Conservation (phyloP, 83 land plant genomes). For the Diphasiastrum complanatum region DNA sequence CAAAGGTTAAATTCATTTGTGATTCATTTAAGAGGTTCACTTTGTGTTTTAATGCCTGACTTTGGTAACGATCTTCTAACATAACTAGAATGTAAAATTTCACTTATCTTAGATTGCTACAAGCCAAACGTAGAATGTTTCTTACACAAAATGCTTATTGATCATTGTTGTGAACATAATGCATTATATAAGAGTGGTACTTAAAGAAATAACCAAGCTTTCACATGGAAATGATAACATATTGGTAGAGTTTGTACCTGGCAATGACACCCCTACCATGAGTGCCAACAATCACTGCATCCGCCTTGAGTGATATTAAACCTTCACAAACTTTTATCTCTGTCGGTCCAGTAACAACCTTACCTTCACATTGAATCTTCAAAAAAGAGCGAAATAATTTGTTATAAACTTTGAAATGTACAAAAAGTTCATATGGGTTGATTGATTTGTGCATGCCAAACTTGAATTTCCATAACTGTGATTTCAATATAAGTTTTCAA, state of each 20-base stretch:
- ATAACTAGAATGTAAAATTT: too few species aligned
- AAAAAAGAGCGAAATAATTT: background rate
- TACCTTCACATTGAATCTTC: constrained; percentile 40
- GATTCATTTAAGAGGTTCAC: too few species aligned
- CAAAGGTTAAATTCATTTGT: too few species aligned
- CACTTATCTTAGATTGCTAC: too few species aligned
- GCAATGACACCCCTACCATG: constrained; percentile 31
- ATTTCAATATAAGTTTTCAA: too few species aligned
- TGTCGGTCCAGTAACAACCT: constrained; percentile 41
- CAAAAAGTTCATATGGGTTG: too few species aligned
- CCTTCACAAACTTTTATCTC: constrained; percentile 38
- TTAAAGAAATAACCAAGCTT: background rate
- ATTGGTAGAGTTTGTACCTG: constrained; percentile 20
- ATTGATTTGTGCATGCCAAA: too few species aligned
- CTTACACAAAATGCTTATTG: too few species aligned
- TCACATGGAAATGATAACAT: background rate
- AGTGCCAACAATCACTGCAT: constrained; percentile 34
- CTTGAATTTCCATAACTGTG: too few species aligned
- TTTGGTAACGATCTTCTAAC: too few species aligned
- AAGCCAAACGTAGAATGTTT: too few species aligned
- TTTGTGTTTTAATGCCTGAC: too few species aligned
- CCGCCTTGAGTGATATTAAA: constrained; percentile 26
- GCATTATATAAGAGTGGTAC: background rate
- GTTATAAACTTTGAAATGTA: background rate
- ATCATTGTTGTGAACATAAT: background rate